Conservation (phyloP, 2,329 filamentous ascomycete species). For the Exophiala alcalophila region DNA sequence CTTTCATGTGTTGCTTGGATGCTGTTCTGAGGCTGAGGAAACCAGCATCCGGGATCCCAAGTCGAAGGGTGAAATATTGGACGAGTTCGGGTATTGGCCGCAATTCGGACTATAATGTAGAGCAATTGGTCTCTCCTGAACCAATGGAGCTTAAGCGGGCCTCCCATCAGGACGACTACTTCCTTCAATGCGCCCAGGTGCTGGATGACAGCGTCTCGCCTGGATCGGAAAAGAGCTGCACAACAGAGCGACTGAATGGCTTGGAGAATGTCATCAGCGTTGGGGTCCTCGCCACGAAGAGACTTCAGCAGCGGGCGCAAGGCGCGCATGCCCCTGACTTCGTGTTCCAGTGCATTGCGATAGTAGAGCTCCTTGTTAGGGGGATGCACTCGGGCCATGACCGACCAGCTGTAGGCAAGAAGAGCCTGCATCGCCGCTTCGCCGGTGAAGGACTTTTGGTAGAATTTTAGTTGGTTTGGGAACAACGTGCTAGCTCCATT, state of each 20-base stretch:
- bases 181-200: constrained; percentile 1
- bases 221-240: background rate
- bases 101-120: constrained; percentile 4
- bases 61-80: background rate
- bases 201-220: constrained; percentile 1
- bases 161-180: constrained; percentile 3
- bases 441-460: background rate
- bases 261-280: background rate
- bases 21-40: too few species aligned
- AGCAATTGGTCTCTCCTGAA: background rate
- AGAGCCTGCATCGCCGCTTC: background rate
- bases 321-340: background rate
- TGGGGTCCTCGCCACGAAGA: background rate
- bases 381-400: constrained; percentile 2
- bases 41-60: constrained; percentile 8
- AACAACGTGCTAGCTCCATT: background rate
- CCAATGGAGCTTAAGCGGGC: constrained; percentile 1
- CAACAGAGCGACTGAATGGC: background rate
- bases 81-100: constrained; percentile 1
- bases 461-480: background rate
- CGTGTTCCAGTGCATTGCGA: constrained; percentile 3
- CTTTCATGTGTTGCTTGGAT: too few species aligned
- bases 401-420: constrained; percentile 4
- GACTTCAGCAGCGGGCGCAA: constrained; percentile 1
- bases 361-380: constrained; percentile 1